These are phyloP conservation scores for Verbascum thapsus DNA, from an alignment of 257 asterid species.

Conservation along the genomic window DNA sequence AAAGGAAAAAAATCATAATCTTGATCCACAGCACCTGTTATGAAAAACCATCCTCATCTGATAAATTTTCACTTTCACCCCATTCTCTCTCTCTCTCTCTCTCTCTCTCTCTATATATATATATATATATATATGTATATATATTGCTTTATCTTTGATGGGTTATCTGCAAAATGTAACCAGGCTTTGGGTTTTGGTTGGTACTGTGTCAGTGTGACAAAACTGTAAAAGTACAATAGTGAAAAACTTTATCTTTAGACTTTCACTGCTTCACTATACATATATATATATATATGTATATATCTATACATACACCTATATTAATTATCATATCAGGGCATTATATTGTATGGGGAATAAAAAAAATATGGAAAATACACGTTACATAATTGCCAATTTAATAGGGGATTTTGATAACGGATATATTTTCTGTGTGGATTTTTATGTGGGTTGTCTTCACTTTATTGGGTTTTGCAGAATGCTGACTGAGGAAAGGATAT, in stretches of 20 bases:
- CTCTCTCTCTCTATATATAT: conserved; percentile 13
- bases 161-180: too few relatives aligned
- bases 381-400: conserved; percentile 13
- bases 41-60: conserved; percentile 56
- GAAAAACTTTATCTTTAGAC: conserved; percentile 37
- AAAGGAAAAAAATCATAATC: conserved; percentile 35
- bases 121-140: too few relatives aligned
- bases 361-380: conserved; percentile 26
- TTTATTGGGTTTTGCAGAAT: conserved; percentile 43
- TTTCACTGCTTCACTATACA: background rate
- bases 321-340: conserved; percentile 18
- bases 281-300: conserved; percentile 5
- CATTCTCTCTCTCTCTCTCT: conserved; percentile 38
- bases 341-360: too few relatives aligned
- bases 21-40: conserved; percentile 70
- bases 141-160: too few relatives aligned
- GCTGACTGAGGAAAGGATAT: too few relatives aligned
- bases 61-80: conserved; percentile 48
- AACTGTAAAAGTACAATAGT: conserved; percentile 38
- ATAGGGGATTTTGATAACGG: conserved; percentile 40
- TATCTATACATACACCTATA: conserved; percentile 2
- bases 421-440: conserved; percentile 25
- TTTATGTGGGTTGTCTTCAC: conserved; percentile 34
- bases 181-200: conserved; percentile 37
- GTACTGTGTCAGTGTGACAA: conserved; percentile 44